Conservation (phyloP, 2,329 filamentous ascomycete genomes). For the Botryotinia narcissicola region DNA sequence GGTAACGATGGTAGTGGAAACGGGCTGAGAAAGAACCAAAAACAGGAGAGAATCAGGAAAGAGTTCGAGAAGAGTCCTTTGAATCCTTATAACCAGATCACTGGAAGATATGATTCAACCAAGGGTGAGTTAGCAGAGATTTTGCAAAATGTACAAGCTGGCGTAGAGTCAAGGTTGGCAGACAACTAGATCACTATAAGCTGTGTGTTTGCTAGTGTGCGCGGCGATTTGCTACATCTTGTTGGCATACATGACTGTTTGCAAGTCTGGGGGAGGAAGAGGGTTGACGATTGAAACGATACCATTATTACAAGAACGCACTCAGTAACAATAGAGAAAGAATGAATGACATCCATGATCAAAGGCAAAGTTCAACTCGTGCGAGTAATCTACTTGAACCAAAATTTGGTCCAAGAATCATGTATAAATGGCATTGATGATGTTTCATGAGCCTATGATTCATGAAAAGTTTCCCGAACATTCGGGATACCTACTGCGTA, state of each 20-base stretch:
- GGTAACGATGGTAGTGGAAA: slow-evolving; percentile 70
- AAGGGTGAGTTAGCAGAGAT: slow-evolving; percentile 72
- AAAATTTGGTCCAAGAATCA: not conserved
- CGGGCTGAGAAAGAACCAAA: slow-evolving; percentile 78
- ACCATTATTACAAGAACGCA: not conserved
- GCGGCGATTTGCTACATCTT: not conserved
- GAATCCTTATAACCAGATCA: slow-evolving; percentile 91
- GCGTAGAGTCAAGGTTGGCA: slow-evolving; percentile 69
- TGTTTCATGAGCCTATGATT: slow-evolving; percentile 1
- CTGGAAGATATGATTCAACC: slow-evolving; percentile 70
- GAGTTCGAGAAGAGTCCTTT: slow-evolving; percentile 95
- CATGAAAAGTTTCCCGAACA: slow-evolving; percentile 2
- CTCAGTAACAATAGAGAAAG: slow-evolving; percentile 8
- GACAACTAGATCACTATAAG: slow-evolving; percentile 28
- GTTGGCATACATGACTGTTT: not conserved
- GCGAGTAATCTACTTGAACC: not conserved
- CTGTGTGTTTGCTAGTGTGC: not conserved
- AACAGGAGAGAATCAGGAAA: slow-evolving; percentile 78
- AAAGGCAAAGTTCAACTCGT: not conserved
- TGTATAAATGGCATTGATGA: not conserved
- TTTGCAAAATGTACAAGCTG: slow-evolving; percentile 63
- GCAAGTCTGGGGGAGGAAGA: not conserved
- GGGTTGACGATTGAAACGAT: slow-evolving; percentile 12
- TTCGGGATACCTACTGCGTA: too few relatives aligned
- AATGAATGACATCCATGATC: slow-evolving; percentile 17